These are phyloP conservation scores for Phytophthora sojae DNA, from an alignment of 352 stramenopile genomes.

Conservation along the genomic window DNA sequence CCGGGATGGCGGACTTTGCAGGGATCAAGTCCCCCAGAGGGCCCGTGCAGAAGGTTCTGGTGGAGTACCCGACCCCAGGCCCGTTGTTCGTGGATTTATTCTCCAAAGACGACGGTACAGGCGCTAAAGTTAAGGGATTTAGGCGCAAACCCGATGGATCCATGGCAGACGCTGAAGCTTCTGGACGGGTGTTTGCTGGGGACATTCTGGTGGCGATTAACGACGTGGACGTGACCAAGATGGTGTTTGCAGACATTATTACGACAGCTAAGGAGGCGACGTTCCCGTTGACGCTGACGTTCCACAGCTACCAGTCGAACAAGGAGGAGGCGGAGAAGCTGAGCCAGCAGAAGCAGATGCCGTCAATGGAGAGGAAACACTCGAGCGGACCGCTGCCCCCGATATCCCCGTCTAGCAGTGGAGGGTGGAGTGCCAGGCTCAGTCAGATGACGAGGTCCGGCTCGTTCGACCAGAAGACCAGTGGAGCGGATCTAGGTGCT, in stretches of 20 bases:
- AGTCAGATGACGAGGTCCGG: constrained; percentile 54
- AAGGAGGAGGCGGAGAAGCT: constrained; percentile 25
- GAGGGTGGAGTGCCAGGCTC: constrained; percentile 57
- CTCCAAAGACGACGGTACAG: constrained; percentile 70
- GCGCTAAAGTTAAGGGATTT: constrained; percentile 81
- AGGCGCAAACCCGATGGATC: constrained; percentile 60
- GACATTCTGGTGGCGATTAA: constrained; percentile 84
- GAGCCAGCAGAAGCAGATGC: constrained; percentile 17
- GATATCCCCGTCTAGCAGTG: constrained; percentile 50
- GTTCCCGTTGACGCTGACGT: constrained; percentile 77
- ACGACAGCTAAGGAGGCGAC: constrained; percentile 62
- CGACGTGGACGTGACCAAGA: constrained; percentile 56
- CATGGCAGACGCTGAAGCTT: constrained; percentile 65
- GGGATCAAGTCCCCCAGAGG: constrained; percentile 34
- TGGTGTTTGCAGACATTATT: constrained; percentile 75
- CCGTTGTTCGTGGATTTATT: constrained; percentile 82
- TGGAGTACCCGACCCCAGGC: constrained; percentile 58
- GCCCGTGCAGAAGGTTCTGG: constrained; percentile 36
- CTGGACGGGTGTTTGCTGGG: constrained; percentile 58
- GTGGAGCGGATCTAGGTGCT: constrained; percentile 15
- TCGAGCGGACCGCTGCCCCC: constrained; percentile 37
- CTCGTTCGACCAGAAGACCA: constrained; percentile 66
- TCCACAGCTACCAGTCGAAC: constrained; percentile 50
- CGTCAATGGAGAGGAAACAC: constrained; percentile 24
- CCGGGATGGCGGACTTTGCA: constrained; percentile 41